Percentiles rank a stretch among this genome's conserved stretches.
Evolutionary conservation across 306 rosid genomes (phyloP).

Genomic region (Castanospermum australe): DNA sequence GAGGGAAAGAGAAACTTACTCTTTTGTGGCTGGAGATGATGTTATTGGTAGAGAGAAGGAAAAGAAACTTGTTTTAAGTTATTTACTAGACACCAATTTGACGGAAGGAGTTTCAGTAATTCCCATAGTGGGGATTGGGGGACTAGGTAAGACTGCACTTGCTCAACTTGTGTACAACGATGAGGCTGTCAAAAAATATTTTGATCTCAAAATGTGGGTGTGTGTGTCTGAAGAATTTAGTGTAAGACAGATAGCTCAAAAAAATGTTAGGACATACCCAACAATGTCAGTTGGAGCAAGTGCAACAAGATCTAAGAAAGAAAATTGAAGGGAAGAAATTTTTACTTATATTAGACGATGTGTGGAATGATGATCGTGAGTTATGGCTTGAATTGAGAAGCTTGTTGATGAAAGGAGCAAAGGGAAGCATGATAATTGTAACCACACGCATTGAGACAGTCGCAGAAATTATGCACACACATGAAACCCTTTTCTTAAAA

Average conservation of each 20-base stretch:
- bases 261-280: no score
- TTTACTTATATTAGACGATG: no score
- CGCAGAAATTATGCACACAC: neutral
- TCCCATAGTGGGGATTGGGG: constrained; percentile 14
- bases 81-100: neutral
- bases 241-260: no score
- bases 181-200: neutral
- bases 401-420: no score
- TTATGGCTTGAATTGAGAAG: no score
- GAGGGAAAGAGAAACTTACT: no score
- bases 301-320: no score
- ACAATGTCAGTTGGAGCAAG: no score
- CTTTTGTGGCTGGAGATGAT: neutral
- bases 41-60: no score
- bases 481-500: neutral
- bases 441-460: neutral
- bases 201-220: constrained; percentile 16
- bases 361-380: no score
- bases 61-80: neutral
- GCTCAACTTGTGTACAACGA: constrained; percentile 11
- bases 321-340: no score
- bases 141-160: constrained; percentile 24
- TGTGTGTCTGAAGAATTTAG: no score
- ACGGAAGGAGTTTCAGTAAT: neutral
- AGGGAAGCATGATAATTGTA: constrained; percentile 9